Base-by-base conservation (phyloP, 495 filamentous ascomycete genomes). In the Hyaloscypha variabilis region DNA sequence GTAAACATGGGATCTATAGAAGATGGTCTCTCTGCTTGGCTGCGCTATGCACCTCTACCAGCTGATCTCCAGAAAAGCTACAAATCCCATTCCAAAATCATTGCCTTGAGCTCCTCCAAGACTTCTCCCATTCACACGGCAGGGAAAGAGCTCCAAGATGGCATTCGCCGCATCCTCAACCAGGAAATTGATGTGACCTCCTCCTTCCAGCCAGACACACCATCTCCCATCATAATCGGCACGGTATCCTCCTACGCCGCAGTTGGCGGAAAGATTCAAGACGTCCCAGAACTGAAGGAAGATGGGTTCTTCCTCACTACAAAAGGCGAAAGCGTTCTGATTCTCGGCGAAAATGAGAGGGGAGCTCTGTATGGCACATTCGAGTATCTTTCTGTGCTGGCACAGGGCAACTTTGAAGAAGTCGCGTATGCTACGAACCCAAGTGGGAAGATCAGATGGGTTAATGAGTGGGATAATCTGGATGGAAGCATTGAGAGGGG, bases 401-500 rank as follows among this genome's bases (percentile, higher is more conserved):
- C 82, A 2, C 87, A 89, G 71, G 86, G 83, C 10, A 85, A 88
- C 64, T 81, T 87, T 65, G 81, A 83, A 2, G 71, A 81, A 21
- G 80, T 85, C 30, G 73, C 81, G 36, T 79, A 83, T 19, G 73
- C 80, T 6, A 79, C 80, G 3, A 90, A 83, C 65, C 88, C 89
- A 0, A 77, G 80, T 36, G 86, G 84, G 0, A 83, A 84, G 0
- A 86, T 91, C 50, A 79, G 89, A 66, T 91, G 88, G 88, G 81
- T 87, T 1, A 91, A 91, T 71, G 81, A 92, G 66, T 92, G 88
- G 89, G 87, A 91, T 72, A 90, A 92, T 66, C 77, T 90, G 74
- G 85, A 90, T 55, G 89, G 88, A 25, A 87, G 79, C 62, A 87
- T 91, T 55, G 88, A 90, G 73, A 78, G 88, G 36, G 89, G 89